Percentiles rank a stretch among this genome's conserved stretches.
phyloP scores from a whole-genome alignment of 2,329 filamentous ascomycete genomes.

The Aschersonia sp. region DNA sequence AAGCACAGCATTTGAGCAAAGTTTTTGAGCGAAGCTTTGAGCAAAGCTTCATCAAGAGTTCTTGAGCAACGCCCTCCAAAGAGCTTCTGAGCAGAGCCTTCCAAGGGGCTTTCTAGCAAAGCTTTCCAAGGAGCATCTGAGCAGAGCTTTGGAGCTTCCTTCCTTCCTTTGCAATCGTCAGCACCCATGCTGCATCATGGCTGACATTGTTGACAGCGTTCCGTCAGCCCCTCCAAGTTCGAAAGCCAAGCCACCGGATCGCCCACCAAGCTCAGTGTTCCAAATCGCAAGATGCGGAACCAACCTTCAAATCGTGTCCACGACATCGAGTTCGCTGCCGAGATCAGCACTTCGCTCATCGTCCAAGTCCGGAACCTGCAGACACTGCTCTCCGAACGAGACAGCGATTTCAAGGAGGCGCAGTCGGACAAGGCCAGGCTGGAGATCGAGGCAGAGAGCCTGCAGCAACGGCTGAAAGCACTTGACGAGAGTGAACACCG shows the following conservation, averaged over 20 bases:
- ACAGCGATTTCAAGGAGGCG: constrained; percentile 65
- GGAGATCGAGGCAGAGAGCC: constrained; percentile 66
- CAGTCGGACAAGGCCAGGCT: constrained; percentile 64
- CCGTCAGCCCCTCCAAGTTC: constrained; percentile 62
- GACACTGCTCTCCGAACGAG: constrained; percentile 68
- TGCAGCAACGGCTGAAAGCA: constrained; percentile 64
- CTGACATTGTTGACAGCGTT: constrained; percentile 33
- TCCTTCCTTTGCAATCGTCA: background rate
- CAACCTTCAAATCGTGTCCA: constrained; percentile 79
- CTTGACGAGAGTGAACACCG: constrained; percentile 89
- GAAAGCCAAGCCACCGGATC: constrained; percentile 74
- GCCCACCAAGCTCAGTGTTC: constrained; percentile 76
- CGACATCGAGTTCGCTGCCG: constrained; percentile 95
- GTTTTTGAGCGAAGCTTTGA: too few species aligned
- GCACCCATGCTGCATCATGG: background rate
- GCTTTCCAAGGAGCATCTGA: constrained; percentile 1
- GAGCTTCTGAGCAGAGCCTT: too few species aligned
- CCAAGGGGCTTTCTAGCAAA: too few species aligned
- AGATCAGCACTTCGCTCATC: constrained; percentile 89
- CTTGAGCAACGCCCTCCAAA: too few species aligned
- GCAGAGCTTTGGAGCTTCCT: too few species aligned
- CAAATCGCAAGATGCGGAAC: constrained; percentile 78
- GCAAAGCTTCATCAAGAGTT: too few species aligned
- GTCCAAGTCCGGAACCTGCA: constrained; percentile 90
- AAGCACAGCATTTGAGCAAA: too few species aligned